Evolutionary conservation across 257 asterid species (phyloP).

Genomic region (Marsdenia floribunda): DNA sequence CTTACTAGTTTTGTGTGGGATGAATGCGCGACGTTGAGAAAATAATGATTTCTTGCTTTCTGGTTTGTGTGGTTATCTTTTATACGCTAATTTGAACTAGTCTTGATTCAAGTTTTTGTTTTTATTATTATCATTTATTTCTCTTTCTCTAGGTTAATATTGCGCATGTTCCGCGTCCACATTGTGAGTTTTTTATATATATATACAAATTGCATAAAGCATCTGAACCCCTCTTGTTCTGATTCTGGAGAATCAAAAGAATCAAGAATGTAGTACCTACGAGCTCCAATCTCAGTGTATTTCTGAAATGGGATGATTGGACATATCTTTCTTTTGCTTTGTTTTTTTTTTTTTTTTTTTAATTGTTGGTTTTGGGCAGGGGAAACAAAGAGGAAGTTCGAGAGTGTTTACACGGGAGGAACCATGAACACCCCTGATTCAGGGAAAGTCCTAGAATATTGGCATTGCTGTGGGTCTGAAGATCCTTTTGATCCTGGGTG

Average conservation of each 20-base stretch:
- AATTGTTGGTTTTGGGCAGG: conserved; percentile 35
- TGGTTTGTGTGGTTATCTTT: background rate
- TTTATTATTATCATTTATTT: background rate
- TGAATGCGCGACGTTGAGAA: background rate
- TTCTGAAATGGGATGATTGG: background rate
- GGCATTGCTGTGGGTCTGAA: conserved; percentile 99
- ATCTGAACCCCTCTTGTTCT: background rate
- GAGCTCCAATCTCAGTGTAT: background rate
- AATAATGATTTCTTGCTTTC: background rate
- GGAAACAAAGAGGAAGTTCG: conserved; percentile 94
- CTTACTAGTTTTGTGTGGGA: background rate
- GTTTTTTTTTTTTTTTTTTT: too few species aligned
- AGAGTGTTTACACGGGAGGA: conserved; percentile 83
- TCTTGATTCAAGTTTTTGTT: background rate
- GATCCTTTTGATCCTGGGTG: conserved; percentile 85
- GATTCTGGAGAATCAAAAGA: background rate
- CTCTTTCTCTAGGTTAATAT: too few species aligned
- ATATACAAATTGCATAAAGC: background rate
- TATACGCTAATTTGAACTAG: background rate
- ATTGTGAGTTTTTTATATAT: too few species aligned
- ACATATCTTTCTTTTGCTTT: background rate
- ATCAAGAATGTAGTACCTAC: background rate
- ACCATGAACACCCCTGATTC: conserved; percentile 78
- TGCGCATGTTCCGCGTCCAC: too few species aligned
- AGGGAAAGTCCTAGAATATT: conserved; percentile 73